phyloP scores from a whole-genome alignment of 345 rosid genomes.

The Salix dunnii region DNA sequence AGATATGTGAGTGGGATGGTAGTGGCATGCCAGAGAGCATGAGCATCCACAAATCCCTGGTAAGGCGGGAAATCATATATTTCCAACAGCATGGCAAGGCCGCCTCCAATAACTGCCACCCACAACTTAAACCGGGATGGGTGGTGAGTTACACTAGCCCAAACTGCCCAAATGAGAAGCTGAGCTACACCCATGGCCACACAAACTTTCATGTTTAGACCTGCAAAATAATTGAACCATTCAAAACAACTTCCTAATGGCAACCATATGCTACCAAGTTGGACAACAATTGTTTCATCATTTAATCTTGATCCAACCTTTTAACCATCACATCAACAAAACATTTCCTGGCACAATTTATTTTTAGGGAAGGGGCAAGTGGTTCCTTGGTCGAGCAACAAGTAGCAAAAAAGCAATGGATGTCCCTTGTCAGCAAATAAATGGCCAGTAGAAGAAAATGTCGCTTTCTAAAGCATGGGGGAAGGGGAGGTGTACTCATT shows the following conservation, averaged over 20 bases:
- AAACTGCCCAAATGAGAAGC: constrained; percentile 73
- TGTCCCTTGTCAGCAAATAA: too few relatives aligned
- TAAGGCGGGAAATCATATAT: constrained; percentile 74
- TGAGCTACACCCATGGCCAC: constrained; percentile 55
- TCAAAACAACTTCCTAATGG: constrained; percentile 2
- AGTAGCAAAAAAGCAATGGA: too few relatives aligned
- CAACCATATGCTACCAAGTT: background rate
- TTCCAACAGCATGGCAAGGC: constrained; percentile 51
- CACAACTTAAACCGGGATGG: constrained; percentile 80
- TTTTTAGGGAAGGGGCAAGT: background rate
- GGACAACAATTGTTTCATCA: background rate
- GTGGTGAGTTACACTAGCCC: constrained; percentile 67
- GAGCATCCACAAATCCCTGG: constrained; percentile 70
- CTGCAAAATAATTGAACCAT: constrained; percentile 32
- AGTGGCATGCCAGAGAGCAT: constrained; percentile 65
- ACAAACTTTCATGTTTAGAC: constrained; percentile 74
- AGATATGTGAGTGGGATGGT: constrained; percentile 68
- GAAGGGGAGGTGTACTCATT: background rate
- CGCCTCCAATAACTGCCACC: constrained; percentile 49
- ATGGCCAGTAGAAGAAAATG: background rate
- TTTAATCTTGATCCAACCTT: background rate
- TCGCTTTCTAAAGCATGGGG: background rate
- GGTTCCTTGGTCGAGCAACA: background rate
- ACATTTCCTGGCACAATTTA: background rate
- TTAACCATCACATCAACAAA: background rate